Evolutionary conservation across 257 asterid genomes (phyloP).

Genomic region (Fraxinus quadrangulata): DNA sequence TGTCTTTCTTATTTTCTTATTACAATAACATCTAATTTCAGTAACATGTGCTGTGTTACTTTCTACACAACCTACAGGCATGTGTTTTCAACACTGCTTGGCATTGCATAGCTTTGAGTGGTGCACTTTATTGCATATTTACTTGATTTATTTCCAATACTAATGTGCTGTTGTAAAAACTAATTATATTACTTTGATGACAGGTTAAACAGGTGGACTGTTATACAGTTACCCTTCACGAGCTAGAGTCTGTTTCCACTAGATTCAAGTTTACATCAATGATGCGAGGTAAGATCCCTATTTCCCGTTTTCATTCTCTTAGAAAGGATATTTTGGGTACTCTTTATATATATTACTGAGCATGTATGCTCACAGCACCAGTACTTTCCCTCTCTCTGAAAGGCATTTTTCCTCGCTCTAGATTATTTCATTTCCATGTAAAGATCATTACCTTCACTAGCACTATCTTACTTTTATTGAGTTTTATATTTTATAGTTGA

Average conservation of each 20-base stretch:
- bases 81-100: not conserved
- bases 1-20: not conserved
- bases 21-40: conserved; percentile 9
- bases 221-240: conserved; percentile 52
- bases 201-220: conserved; percentile 89
- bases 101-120: not conserved
- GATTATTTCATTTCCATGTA: too few species aligned
- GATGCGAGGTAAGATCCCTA: conserved; percentile 74
- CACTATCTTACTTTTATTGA: not conserved
- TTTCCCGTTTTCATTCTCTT: conserved; percentile 21
- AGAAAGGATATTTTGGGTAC: not conserved
- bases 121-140: not conserved
- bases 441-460: too few species aligned
- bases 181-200: conserved; percentile 25
- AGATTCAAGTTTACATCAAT: conserved; percentile 66
- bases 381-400: too few species aligned
- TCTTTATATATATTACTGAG: conserved; percentile 2
- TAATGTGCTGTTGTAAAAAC: not conserved
- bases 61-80: not conserved
- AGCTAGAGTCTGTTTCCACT: conserved; percentile 67
- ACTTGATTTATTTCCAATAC: not conserved
- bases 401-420: too few species aligned
- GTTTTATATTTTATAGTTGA: conserved; percentile 1
- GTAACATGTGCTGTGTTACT: not conserved
- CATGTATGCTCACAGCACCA: not conserved